A percentile compares a stretch with the other conserved stretches of the same genome.
Conservation (phyloP, 139 green algal species). For the Eudorina sp. region DNA sequence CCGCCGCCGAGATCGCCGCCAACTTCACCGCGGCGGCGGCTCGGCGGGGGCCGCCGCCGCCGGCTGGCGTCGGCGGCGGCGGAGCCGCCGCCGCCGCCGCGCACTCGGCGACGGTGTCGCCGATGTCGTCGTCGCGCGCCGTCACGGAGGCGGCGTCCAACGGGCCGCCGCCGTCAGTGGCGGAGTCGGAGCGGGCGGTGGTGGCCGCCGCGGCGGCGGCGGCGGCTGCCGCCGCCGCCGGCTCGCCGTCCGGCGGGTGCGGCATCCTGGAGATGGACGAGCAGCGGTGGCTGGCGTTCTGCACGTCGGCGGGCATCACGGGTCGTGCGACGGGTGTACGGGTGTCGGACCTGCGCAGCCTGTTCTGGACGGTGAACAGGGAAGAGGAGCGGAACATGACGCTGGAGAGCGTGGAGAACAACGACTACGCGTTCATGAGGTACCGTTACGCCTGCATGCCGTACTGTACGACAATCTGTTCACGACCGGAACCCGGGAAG, state of each 20-base stretch:
- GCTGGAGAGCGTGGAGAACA: constrained; percentile 52
- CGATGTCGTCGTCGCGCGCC: background rate
- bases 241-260: background rate
- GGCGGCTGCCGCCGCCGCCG: background rate
- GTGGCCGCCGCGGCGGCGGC: background rate
- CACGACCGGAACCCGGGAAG: no score
- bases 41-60: background rate
- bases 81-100: background rate
- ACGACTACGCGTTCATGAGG: constrained; percentile 57
- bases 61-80: background rate
- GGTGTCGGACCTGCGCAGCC: background rate
- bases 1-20: constrained; percentile 5
- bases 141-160: background rate
- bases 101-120: background rate
- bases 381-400: constrained; percentile 45
- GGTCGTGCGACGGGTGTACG: background rate
- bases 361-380: constrained; percentile 37
- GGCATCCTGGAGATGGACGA: constrained; percentile 32
- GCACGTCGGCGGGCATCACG: background rate
- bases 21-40: background rate
- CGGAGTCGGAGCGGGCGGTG: background rate
- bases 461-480: no score
- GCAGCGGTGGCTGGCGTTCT: constrained; percentile 30
- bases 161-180: background rate
- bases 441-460: no score